Percentiles rank a stretch among this genome's conserved stretches.
Evolutionary conservation across 768 basidiomycete genomes (phyloP).

Genomic region (Termitomyces eurrhizus): DNA sequence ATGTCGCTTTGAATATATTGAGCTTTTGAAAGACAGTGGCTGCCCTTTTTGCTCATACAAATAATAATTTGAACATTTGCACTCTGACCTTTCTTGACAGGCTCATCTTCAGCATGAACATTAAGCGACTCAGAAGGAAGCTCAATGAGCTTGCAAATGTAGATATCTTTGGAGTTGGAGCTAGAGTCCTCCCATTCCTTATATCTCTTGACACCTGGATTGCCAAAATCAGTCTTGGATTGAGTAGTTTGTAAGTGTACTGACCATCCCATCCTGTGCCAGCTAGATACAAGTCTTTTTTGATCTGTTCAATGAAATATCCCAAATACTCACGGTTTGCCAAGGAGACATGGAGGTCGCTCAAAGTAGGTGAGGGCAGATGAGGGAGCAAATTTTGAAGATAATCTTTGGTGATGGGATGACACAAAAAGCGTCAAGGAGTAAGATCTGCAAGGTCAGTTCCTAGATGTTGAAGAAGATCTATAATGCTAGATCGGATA

Average conservation of each 20-base stretch:
- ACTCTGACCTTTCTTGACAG: conserved; percentile 4
- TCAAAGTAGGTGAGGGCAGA: conserved; percentile 13
- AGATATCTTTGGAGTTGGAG: neutral
- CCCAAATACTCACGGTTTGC: conserved; percentile 20
- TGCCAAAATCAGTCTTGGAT: too few relatives aligned
- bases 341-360: conserved; percentile 23
- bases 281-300: conserved; percentile 11
- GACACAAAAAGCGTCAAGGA: conserved; percentile 18
- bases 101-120: conserved; percentile 1
- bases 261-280: conserved; percentile 17
- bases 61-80: conserved; percentile 17
- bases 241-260: too few relatives aligned
- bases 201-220: neutral
- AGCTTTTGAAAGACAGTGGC: conserved; percentile 13
- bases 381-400: conserved; percentile 13
- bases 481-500: conserved; percentile 5
- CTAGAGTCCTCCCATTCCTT: neutral
- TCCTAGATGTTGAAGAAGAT: neutral
- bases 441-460: conserved; percentile 21
- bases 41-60: conserved; percentile 22
- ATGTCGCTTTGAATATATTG: conserved; percentile 27
- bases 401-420: conserved; percentile 15
- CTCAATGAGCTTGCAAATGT: neutral
- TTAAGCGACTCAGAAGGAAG: neutral
- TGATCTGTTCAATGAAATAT: conserved; percentile 15